Evolutionary conservation across 805 yeast genomes (phyloP), one percentile per base, ranked within the genome.

Genomic region (Barnettozyma salicaria): DNA sequence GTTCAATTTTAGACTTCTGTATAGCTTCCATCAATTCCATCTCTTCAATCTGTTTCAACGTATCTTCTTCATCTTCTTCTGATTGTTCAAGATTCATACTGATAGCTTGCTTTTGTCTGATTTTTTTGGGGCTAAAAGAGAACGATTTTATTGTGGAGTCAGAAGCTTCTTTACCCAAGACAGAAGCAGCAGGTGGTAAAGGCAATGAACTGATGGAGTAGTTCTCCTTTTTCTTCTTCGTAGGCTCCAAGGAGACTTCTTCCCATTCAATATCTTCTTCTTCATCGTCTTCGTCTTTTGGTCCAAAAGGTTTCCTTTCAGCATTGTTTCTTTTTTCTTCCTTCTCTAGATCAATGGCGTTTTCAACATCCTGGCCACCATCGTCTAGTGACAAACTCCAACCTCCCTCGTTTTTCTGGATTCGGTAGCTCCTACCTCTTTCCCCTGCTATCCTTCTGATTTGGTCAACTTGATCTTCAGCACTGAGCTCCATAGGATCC

Each of bases 371-470:
- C 10, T 60, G 59, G 3, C 64, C 60, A 2, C 65, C 65, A 5
- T 64, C 64, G 23, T 64, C 66, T 25, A 89, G 61, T 0, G 90
- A 76, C 30, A 89, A 59, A 0, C 88, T 76, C 85, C 92, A 89
- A 0, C 97, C 97, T 46, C 78, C 80, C 9, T 80, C 85, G 27
- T 80, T 83, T 45, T 80, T 74, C 16, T 81, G 72, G 34, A 92
- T 68, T 32, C 80, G 72, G 51, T 92, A 92, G 43, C 79, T 79
- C 42, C 78, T 68, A 45, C 82, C 85, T 44, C 72, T 77, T 48
- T 88, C 96, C 27, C 97, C 85, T 0, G 96, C 88, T 5, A 92
- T 75, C 36, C 96, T 67, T 39, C 74, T 61, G 2, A 37, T 30
- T 6, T 24, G n/a, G 14, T 36, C 39, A 23, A 13, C 21, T 12